Base-by-base conservation (phyloP, 2,329 filamentous ascomycete genomes). In the Neurospora sp. region DNA sequence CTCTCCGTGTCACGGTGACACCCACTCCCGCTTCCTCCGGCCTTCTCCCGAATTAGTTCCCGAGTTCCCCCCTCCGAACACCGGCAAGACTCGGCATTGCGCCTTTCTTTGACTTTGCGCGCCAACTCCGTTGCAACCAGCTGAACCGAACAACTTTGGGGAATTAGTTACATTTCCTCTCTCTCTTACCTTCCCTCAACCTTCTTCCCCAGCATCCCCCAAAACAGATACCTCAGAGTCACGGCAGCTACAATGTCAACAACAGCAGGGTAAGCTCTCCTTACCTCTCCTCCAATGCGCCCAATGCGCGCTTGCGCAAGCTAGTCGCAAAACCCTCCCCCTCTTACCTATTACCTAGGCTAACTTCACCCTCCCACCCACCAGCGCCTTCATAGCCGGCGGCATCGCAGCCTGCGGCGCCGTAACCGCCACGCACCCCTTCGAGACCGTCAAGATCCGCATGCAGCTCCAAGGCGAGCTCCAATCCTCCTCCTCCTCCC, bases 361-460 rank as follows among this genome's bases (percentile, higher is more conserved):
- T 71, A 71, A 75, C 75, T 74, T 75, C 70, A 68, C 69, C 70
- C 43, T 71, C 28, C 33, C 62, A 52, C 17, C 28, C 38, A 37
- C 12, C 76, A 89, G 94, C 75, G 92, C 93, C 72, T 99, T 99
- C 84, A 89, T 98, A 77, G 95, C 96, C 70, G 96, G 96, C 79
- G 96, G 96, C 79, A 92, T 99, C 78, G 96, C 96, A 78, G 96
- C 96, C 74, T 98, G 95, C 82, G 96, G 96, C 78, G 96, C 96
- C 74, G 96, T 99, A 70, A 98, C 95, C 52, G 94, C 96, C 74
- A 98, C 96, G 67, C 96, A 99, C 82, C 94, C 94, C 70, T 98
- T 98, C 83, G 96, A 99, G 83, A 98, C 95, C 12, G 93, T 99
- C 80, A 99, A 99, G 87, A 98, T 98, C 79, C 92, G 94, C 77